Evolutionary conservation across 805 yeast genomes (phyloP), one percentile per base, ranked within the genome.

Genomic region (Candida krabiensis): DNA sequence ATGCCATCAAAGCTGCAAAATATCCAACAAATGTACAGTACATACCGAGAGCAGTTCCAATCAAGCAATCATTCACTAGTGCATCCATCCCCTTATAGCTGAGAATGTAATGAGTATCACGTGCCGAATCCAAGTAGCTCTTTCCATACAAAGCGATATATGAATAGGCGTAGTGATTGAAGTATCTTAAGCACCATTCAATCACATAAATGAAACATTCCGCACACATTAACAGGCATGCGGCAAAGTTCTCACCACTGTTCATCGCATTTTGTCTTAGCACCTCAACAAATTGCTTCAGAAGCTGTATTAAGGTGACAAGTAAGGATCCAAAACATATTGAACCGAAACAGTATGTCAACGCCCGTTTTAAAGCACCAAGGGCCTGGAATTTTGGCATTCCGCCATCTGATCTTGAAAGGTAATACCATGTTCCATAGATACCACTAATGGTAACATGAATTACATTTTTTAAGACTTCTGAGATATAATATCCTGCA

Each of bases 391-490:
- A 74, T 52, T 60, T 76, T 23, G 96, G 96, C 16, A 90, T 77
- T 38, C 74, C 76, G 14, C 85, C 75, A 23, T 40, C 50, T 8
- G 53, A 40, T 18, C 44, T 44, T 87, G 78, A 27, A 56, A 83
- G 70, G 60, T 87, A 90, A 62, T 86, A 89, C 96, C 96, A 89
- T 4, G 91, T 78, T n/a, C 96, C 96, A 58, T 77, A 90, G 23
- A 88, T 80, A 16, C 96, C 96, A 23, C 93, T 76, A 34, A 87
- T 81, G 1, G 93, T 79, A 17, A 83, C 83, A 55, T 90, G 95
- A 33, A 89, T 80, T 9, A 86, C 74, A 52, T 84, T 88, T 66
- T 81, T 80, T 45, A 86, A 69, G 15, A 88, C 93, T 61, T 88
- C 96, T 14, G 90, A 72, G 43, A 87, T 83, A 59, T 81, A 85